Percentiles rank a stretch among this genome's conserved stretches.
phyloP scores from a whole-genome alignment of 805 yeast genomes.

The Kazachstania kunashirensis region DNA sequence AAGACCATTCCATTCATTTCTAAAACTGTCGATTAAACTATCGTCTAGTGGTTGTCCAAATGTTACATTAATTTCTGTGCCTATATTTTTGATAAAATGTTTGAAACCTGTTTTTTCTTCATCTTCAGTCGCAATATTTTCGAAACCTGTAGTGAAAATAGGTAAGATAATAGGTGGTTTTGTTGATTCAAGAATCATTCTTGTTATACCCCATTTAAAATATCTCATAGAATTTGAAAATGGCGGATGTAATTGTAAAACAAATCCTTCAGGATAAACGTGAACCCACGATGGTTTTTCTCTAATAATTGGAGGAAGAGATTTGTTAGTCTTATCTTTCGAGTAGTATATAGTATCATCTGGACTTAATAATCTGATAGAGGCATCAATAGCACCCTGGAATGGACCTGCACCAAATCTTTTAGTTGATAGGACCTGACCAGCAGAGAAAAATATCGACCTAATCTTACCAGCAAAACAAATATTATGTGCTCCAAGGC shows the following conservation, averaged over 20 bases:
- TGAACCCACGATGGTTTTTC: constrained; percentile 81
- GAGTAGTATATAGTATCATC: constrained; percentile 41
- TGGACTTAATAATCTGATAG: constrained; percentile 62
- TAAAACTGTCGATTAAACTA: constrained; percentile 43
- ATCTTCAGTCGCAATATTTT: constrained; percentile 72
- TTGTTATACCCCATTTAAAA: constrained; percentile 90
- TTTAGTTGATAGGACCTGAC: constrained; percentile 78
- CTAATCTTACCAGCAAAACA: constrained; percentile 56
- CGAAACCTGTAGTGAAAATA: constrained; percentile 77
- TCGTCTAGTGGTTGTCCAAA: constrained; percentile 69
- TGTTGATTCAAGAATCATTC: constrained; percentile 74
- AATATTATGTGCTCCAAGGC: constrained; percentile 84
- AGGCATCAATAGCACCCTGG: constrained; percentile 83
- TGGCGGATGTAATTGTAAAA: constrained; percentile 74
- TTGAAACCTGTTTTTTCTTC: constrained; percentile 45
- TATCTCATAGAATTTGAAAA: constrained; percentile 81
- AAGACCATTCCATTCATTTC: constrained; percentile 60
- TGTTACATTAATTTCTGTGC: constrained; percentile 56
- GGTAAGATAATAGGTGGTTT: constrained; percentile 82
- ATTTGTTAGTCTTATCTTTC: constrained; percentile 18
- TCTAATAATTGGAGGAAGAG: constrained; percentile 49
- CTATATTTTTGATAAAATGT: constrained; percentile 51
- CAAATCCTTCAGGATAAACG: constrained; percentile 91
- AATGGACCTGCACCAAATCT: constrained; percentile 91
- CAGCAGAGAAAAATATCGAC: constrained; percentile 65